phyloP scores from a whole-genome alignment of 106 monocot genomes.

The Ottelia alismoides region DNA sequence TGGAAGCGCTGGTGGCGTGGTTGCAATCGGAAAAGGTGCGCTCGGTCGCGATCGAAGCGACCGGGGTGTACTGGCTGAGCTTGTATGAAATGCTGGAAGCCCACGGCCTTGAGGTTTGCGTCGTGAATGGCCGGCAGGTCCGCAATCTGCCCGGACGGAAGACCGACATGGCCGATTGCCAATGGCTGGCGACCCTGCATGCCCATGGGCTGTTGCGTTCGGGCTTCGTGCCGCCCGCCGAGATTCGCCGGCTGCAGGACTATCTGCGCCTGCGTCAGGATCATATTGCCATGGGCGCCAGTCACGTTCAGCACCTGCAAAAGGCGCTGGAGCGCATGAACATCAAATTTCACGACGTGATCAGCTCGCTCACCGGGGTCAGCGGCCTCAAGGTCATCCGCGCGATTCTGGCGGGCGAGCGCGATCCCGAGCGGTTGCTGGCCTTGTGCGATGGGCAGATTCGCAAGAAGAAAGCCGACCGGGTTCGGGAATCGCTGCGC shows the following conservation, averaged over 20 bases:
- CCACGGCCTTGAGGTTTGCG: neutral
- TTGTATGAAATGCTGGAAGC: neutral
- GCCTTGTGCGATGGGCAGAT: neutral
- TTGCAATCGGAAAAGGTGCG: neutral
- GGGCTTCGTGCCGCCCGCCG: neutral
- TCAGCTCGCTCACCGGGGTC: neutral
- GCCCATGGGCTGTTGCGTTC: neutral
- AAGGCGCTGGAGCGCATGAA: neutral
- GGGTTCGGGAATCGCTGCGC: neutral
- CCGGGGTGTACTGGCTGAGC: neutral
- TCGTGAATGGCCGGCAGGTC: neutral
- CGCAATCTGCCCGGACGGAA: neutral
- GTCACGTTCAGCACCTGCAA: neutral
- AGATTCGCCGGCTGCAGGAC: neutral
- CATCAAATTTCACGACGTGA: neutral
- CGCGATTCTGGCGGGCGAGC: neutral
- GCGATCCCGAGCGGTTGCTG: neutral
- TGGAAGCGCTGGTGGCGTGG: neutral
- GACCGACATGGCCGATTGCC: neutral
- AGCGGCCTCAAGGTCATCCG: neutral
- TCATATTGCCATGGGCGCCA: neutral
- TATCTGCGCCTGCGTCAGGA: neutral
- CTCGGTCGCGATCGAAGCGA: neutral
- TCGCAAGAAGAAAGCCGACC: neutral
- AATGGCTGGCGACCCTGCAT: neutral